Base-by-base conservation (phyloP, 768 basidiomycete genomes). In the Suillus americanus region DNA sequence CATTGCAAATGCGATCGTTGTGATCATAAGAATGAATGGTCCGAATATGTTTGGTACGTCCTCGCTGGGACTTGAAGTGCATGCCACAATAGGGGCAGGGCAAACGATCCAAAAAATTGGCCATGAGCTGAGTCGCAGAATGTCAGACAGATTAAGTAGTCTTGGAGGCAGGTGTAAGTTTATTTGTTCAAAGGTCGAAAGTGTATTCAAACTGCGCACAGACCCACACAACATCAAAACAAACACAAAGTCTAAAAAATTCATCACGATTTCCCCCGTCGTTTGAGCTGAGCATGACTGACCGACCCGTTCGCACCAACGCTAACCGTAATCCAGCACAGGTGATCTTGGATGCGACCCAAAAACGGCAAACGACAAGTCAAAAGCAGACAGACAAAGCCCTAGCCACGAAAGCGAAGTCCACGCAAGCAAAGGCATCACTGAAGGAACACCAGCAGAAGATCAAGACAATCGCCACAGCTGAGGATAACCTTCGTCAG, bases 171-270 rank as follows among this genome's bases (percentile, higher is more conserved):
- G 43, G 43, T 45, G 28, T 30, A 30, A 30, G 28, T 30, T 30
- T 30, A 30, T 30, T 30, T 30, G 28, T 30, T 30, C 28, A 30
- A 30, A 45, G 43, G 43, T 45, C 7, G 20, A 45, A 45, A 45
- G 6, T 45, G 10, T 45, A 45, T 45, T 45, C 43, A 45, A 45
- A 45, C 43, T 9, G 43, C 3, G 43, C 43, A 45, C 43, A 45
- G 43, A 45, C 43, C 43, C 43, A 20, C 43, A 9, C 20, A 45
- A 45, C 43, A 45, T 45, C 43, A 45, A 45, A 45, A 45, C 43
- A 45, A 45, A 45, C 43, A 45, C 46, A 9, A 67, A 65, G 43
- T 45, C 43, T 45, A 45, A 45, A 45, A 45, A 45, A 13, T 45
- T 45, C 3, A 30, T 30, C 28, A 30, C 3, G 28, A 30, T 2